Base-by-base conservation (phyloP, 371 early-diverging fungal genomes). In the Lichtheimia corymbifera region DNA sequence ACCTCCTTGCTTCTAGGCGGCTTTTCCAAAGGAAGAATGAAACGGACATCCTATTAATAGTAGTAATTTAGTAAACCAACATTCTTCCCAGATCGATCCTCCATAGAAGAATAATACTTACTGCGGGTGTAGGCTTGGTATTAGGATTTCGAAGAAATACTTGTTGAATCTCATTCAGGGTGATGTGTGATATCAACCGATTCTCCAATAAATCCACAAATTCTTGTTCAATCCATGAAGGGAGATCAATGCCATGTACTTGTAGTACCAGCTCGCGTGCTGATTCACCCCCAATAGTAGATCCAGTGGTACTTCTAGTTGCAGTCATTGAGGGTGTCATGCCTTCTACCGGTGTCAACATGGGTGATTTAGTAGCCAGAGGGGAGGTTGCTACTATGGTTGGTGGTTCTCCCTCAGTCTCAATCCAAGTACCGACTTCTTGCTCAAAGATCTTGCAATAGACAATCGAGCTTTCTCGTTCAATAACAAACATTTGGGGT, bases 201-300 rank as follows among this genome's bases (percentile, higher is more conserved):
- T 73, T 78, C 40, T 91, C 88, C 40, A 94, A 77, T 64, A 90
- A 63, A 20, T 71, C 67, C 9, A 88, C 80, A 65, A 94, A 83
- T 41, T 92, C 90, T 40, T 73, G 76, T 7, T 88, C 88, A 18
- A 92, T 84, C 80, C 80, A 80, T 13, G 63, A 53, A 2, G 93
- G 92, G 5, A 70, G 54, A 24, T 91, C 87, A 12, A 93, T 71
- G 2, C 95, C 93, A 70, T 80, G 87, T 5, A 94, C 89, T 50
- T 90, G 83, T 3, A 94, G 59, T 11, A 86, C 82, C 3, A 94
- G 66, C 49, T 84, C 84, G 20, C 87, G 58, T 9, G 20, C 6
- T 14, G 28, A 47, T 30, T 49, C 53, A 7, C 50, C 25, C 15
- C 25, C 27, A 24, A 5, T 1, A 4, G 40, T 47, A 6, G 53